Percentiles rank a stretch among this genome's conserved stretches.
Conservation (phyloP, 441 rosid species). For the Pelargonium myrrhifolium region DNA sequence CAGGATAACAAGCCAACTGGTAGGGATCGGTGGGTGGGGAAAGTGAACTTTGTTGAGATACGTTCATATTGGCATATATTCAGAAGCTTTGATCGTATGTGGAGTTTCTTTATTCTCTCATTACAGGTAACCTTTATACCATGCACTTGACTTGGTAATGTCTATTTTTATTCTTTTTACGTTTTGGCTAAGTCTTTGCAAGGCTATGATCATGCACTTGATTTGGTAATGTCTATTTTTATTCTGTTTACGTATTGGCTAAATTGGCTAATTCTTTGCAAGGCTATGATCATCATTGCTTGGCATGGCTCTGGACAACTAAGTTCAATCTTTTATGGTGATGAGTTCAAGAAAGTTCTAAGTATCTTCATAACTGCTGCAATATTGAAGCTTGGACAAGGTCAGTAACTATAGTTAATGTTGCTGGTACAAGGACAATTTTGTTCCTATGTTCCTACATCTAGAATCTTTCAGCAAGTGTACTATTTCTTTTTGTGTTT, state of each 20-base stretch:
- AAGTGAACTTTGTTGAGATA: slow-evolving; percentile 96
- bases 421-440: neutral
- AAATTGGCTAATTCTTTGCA: slow-evolving; percentile 21
- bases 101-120: slow-evolving; percentile 87
- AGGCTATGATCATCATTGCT: slow-evolving; percentile 96
- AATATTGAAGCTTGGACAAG: slow-evolving; percentile 93
- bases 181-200: too few relatives aligned
- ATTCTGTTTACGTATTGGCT: slow-evolving; percentile 18
- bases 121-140: slow-evolving; percentile 55
- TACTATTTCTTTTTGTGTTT: neutral
- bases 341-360: slow-evolving; percentile 70
- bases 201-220: slow-evolving; percentile 2
- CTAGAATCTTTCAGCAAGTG: neutral
- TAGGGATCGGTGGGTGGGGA: slow-evolving; percentile 81
- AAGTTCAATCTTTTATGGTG: slow-evolving; percentile 42
- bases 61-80: slow-evolving; percentile 95
- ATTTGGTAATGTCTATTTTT: neutral
- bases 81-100: slow-evolving; percentile 98
- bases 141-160: neutral
- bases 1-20: slow-evolving; percentile 67
- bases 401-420: slow-evolving; percentile 28
- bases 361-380: slow-evolving; percentile 96
- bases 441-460: neutral
- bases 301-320: slow-evolving; percentile 74
- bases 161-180: slow-evolving; percentile 13